Percentiles rank a stretch among this genome's conserved stretches.
Conservation (phyloP, 2,329 filamentous ascomycete genomes). For the Neopestalotiopsis sp. region DNA sequence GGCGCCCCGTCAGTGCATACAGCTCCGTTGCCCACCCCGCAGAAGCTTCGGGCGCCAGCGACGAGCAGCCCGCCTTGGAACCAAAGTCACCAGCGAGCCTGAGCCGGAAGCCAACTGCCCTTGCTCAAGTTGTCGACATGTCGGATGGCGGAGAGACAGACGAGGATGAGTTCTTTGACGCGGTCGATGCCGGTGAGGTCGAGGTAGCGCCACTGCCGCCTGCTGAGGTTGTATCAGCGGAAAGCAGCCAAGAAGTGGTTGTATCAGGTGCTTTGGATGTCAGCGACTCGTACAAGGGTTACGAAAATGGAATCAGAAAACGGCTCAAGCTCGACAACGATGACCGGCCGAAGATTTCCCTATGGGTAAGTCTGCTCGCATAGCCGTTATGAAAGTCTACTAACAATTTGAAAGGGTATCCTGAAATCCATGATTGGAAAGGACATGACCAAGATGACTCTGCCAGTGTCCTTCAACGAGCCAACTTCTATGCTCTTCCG, state of each 20-base stretch:
- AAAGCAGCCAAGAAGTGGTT: constrained; percentile 53
- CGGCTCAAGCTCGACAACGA: constrained; percentile 89
- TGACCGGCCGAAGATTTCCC: constrained; percentile 88
- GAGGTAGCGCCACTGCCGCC: constrained; percentile 74
- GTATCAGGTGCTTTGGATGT: constrained; percentile 65
- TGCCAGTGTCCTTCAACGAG: constrained; percentile 98
- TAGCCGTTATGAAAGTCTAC: constrained; percentile 2
- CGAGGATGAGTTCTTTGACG: constrained; percentile 96
- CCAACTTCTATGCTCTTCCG: constrained; percentile 94
- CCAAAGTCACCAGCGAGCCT: constrained; percentile 48
- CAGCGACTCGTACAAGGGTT: constrained; percentile 80
- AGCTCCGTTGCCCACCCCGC: constrained; percentile 34
- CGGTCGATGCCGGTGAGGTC: constrained; percentile 90
- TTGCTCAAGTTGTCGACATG: constrained; percentile 73
- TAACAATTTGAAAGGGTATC: constrained; percentile 70
- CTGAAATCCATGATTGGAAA: constrained; percentile 99
- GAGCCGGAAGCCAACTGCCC: constrained; percentile 65
- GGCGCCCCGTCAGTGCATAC: constrained; percentile 39
- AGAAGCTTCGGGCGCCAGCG: constrained; percentile 38
- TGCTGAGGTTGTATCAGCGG: constrained; percentile 43
- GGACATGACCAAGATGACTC: constrained; percentile 99
- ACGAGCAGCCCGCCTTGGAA: constrained; percentile 39
- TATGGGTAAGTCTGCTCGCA: constrained; percentile 76
- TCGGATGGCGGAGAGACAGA: constrained; percentile 79
- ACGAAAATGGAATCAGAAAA: constrained; percentile 84